These are phyloP conservation scores for Sclerotinia borealis DNA, from an alignment of 2,329 filamentous ascomycete species.

Conservation along the genomic window DNA sequence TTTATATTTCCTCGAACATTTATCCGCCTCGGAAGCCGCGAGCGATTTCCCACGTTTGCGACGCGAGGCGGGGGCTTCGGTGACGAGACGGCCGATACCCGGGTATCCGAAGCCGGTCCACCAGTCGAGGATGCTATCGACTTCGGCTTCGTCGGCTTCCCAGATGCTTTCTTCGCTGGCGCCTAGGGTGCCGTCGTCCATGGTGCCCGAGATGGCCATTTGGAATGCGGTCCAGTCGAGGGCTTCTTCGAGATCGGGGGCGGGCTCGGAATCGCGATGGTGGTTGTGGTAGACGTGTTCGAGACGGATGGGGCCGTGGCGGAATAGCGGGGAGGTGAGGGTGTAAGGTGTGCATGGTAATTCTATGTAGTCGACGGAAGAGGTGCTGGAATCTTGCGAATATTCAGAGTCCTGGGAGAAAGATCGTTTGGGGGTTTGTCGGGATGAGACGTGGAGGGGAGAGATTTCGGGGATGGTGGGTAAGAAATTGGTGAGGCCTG, in stretches of 20 bases:
- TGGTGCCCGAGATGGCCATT: constrained; percentile 55
- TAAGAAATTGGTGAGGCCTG: constrained; percentile 27
- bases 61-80: constrained; percentile 1
- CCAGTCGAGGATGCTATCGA: constrained; percentile 24
- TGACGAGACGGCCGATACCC: constrained; percentile 18
- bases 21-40: not conserved
- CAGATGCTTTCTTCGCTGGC: constrained; percentile 13
- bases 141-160: constrained; percentile 19
- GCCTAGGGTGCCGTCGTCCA: constrained; percentile 39
- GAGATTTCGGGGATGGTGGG: constrained; percentile 40
- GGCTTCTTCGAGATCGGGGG: constrained; percentile 38
- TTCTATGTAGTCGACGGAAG: constrained; percentile 33
- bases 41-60: constrained; percentile 2
- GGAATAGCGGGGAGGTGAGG: constrained; percentile 42
- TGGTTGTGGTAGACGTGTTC: constrained; percentile 38
- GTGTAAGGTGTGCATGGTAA: constrained; percentile 41
- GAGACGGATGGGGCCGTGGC: constrained; percentile 51
- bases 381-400: not conserved
- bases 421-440: not conserved
- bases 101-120: constrained; percentile 22
- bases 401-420: constrained; percentile 9
- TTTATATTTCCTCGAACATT: not conserved
- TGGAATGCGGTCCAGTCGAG: constrained; percentile 61
- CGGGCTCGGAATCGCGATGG: constrained; percentile 21
- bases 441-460: constrained; percentile 12